Evolutionary conservation across 2,329 filamentous ascomycete genomes (phyloP).

Genomic region (Penicillium sp.): DNA sequence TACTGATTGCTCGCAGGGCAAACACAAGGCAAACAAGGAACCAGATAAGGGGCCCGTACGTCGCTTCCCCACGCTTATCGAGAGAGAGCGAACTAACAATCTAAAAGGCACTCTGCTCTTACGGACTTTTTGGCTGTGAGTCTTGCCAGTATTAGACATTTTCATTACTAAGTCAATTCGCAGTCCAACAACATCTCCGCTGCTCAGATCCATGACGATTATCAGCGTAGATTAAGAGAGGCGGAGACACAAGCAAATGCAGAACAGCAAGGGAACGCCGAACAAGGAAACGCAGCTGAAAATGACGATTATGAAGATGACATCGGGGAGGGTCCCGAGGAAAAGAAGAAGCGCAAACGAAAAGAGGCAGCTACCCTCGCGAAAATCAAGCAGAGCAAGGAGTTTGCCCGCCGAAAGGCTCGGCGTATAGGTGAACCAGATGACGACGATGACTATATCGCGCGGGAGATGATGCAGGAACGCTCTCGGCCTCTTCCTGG

Average conservation of each 20-base stretch:
- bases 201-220: conserved; percentile 64
- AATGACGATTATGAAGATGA: conserved; percentile 41
- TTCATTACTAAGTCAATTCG: conserved; percentile 6
- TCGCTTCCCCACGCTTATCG: conserved; percentile 17
- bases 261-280: conserved; percentile 34
- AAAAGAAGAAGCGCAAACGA: conserved; percentile 62
- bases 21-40: conserved; percentile 38
- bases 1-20: conserved; percentile 29
- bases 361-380: conserved; percentile 52
- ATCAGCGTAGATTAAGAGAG: conserved; percentile 58
- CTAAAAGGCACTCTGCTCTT: conserved; percentile 64
- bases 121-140: conserved; percentile 70
- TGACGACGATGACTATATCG: conserved; percentile 54
- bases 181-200: conserved; percentile 71
- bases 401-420: conserved; percentile 51
- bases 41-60: conserved; percentile 53
- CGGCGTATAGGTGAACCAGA: conserved; percentile 48
- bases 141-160: conserved; percentile 18
- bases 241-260: conserved; percentile 47
- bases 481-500: conserved; percentile 69
- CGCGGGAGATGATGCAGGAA: conserved; percentile 59
- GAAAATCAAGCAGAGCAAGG: conserved; percentile 57
- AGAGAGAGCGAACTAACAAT: conserved; percentile 22
- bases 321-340: conserved; percentile 47
- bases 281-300: conserved; percentile 37